Percentiles rank a stretch among this genome's conserved stretches.
Evolutionary conservation across 2,329 filamentous ascomycete species (phyloP).

Genomic region (Pseudogymnoascus sp.): DNA sequence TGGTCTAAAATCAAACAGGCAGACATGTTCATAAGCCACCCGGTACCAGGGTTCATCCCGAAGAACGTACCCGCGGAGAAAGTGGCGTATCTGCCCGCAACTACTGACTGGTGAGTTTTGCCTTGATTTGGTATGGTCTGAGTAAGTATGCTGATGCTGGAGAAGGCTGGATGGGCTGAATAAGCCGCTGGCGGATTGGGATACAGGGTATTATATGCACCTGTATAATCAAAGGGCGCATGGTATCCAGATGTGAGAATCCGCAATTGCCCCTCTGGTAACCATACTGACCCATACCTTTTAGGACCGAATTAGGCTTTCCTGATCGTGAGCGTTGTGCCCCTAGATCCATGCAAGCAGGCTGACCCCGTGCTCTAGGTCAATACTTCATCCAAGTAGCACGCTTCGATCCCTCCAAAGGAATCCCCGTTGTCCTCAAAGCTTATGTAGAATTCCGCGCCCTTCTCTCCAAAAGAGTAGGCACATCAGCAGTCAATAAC

Average conservation of each 20-base stretch:
- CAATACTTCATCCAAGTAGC: slow-evolving; percentile 75
- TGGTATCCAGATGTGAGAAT: slow-evolving; percentile 47
- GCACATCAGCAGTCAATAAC: slow-evolving; percentile 34
- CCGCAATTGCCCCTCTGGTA: slow-evolving; percentile 19
- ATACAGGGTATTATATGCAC: slow-evolving; percentile 64
- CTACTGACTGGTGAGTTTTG: slow-evolving; percentile 63
- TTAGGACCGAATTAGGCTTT: slow-evolving; percentile 47
- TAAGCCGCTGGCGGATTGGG: slow-evolving; percentile 64
- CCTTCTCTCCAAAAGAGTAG: slow-evolving; percentile 43
- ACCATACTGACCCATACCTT: background rate
- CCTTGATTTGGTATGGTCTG: background rate
- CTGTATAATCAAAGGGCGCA: slow-evolving; percentile 60
- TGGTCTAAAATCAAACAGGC: slow-evolving; percentile 64
- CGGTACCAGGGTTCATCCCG: slow-evolving; percentile 69
- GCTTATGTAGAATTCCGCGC: slow-evolving; percentile 67
- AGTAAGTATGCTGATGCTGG: slow-evolving; percentile 18
- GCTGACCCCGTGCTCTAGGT: slow-evolving; percentile 31
- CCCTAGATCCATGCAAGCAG: background rate
- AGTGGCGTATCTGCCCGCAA: slow-evolving; percentile 70
- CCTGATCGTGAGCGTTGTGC: slow-evolving; percentile 38
- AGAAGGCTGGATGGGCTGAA: slow-evolving; percentile 67
- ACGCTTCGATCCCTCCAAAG: slow-evolving; percentile 77
- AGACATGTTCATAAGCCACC: slow-evolving; percentile 77
- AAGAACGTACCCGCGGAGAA: slow-evolving; percentile 55
- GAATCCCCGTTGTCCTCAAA: slow-evolving; percentile 69